These are phyloP conservation scores for Hymenoscyphus fraxineus DNA, from an alignment of 2,329 filamentous ascomycete genomes.

Conservation along the genomic window DNA sequence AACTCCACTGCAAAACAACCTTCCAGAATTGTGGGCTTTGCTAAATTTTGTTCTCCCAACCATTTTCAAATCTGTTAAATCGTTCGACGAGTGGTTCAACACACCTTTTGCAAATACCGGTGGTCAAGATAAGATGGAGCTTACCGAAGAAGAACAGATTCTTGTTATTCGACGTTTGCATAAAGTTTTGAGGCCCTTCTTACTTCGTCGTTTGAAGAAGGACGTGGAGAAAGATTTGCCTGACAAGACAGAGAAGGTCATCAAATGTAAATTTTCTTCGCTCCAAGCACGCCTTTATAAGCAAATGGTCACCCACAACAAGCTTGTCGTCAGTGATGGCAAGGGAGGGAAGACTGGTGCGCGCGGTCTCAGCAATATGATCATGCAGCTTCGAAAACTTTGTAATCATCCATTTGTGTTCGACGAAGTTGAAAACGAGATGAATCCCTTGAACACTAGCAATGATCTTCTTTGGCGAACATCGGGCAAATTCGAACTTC, in stretches of 20 bases:
- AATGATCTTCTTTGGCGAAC: conserved; percentile 96
- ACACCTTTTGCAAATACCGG: conserved; percentile 98
- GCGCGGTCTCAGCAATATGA: conserved; percentile 97
- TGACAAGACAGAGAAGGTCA: conserved; percentile 98
- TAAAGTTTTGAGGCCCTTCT: conserved; percentile 94
- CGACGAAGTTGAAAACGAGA: conserved; percentile 94
- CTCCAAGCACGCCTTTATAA: conserved; percentile 93
- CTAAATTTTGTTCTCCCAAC: conserved; percentile 97
- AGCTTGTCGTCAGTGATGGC: conserved; percentile 87
- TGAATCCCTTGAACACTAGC: conserved; percentile 84
- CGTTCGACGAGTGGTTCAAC: conserved; percentile 99
- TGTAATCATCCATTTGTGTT: conserved; percentile 99
- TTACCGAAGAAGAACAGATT: conserved; percentile 98
- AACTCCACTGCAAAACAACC: conserved; percentile 95
- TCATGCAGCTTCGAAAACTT: conserved; percentile 97
- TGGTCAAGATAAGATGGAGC: conserved; percentile 96
- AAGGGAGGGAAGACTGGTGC: conserved; percentile 93
- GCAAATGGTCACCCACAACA: conserved; percentile 95
- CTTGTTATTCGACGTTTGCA: conserved; percentile 97
- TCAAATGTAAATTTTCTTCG: conserved; percentile 98
- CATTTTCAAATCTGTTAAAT: conserved; percentile 98
- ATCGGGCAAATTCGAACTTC: conserved; percentile 91
- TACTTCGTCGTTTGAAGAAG: conserved; percentile 97
- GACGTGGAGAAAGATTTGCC: conserved; percentile 98
- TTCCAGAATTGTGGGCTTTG: conserved; percentile 93